Base-by-base conservation (phyloP, 1,284 basidiomycete genomes). In the Ganoderma resinaceum region DNA sequence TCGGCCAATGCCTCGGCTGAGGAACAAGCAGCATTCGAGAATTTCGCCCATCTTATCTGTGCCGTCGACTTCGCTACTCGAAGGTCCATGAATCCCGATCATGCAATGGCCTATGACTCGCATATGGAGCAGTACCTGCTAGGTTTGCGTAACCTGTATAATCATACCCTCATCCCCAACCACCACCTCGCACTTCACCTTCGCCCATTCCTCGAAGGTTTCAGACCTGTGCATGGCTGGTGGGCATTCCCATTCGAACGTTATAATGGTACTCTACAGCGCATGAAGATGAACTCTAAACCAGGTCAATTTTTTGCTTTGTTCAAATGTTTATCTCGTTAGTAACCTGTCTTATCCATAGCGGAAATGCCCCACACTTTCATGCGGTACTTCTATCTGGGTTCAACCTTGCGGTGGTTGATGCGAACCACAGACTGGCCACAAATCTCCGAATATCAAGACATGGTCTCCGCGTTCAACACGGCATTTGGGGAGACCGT, bases 181-280 rank as follows among this genome's bases (percentile, higher is more conserved):
- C 82, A 84, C 23, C 83, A 84, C 68, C 68, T 82, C 6, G 66
- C 80, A 9, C 70, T 83, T 8, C 82, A 83, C 65, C 77, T 80
- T 18, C 40, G 61, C 70, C 70, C 0, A 60, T 72, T 75, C 23
- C 66, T 83, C 2, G 40, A 66, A 6, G 40, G 71, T 1, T 82
- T 80, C 71, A 81, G 83, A 0, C 82, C 82, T 1, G 75, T 75
- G 1, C 79, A 80, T 66, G 72, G 77, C 0, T 82, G 79, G 79
- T 69, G 67, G 64, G 43, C 55, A 1, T 69, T 58, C 23, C 64
- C 67, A 3, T 69, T 69, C 29, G 74, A 75, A 37, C 64, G 72
- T 5, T 72, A 69, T 31, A 75, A 73, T 37, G 68, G 70, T 7
- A n/a, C 72, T 5, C 23, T 73, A 3, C 63, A 60, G 20, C 58